Base-by-base conservation (phyloP, 371 early-diverging fungal genomes). In the Apophysomyces ossiformis region DNA sequence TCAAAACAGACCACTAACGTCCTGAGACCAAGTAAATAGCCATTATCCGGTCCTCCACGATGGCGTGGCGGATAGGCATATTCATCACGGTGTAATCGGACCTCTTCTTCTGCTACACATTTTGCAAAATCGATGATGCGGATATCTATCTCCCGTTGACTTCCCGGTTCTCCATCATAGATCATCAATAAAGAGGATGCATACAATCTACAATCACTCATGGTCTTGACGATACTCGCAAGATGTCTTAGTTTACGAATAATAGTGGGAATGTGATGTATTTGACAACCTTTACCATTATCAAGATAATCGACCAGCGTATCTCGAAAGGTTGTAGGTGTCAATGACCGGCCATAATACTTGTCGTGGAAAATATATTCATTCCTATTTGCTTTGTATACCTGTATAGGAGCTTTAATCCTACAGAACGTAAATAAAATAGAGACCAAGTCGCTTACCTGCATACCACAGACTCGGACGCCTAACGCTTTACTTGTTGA, bases 401-500 rank as follows among this genome's bases (percentile, higher is more conserved):
- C 93, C 93, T 81, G 60, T 37, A 21, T 3, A 36, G 38, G 6
- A 36, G 5, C 39, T 15, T 45, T 47, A 68, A 38, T 18, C 12
- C 35, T 15, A 41, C 13, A 16, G 47, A 21, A 12, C 15, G n/a
- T 37, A 32, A 38, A 37, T 16, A 45, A 41, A 54, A 58, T 60
- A 26, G 32, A 26, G 32, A n/a, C 16, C 59, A 59, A 32, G 38
- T 16, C 57, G 66, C 77, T 69, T 77, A 92, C 94, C 90, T 98
- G 98, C 95, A 97, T 93, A 13, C 99, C 98, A 73, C 98, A 97
- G 43, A 99, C 91, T 8, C 98, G 88, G 26, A 96, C 95, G 12
- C 99, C 99, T 21, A 97, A 83, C 47, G 84, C 81, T 67, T 91
- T 89, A 69, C 95, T 95, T 18, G 99, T 99, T 5, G 95, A 93